Evolutionary conservation across 1,139 yeast species (phyloP), one percentile per base, ranked within the genome.

Genomic region (Nakaseomyces uthaithaninus): DNA sequence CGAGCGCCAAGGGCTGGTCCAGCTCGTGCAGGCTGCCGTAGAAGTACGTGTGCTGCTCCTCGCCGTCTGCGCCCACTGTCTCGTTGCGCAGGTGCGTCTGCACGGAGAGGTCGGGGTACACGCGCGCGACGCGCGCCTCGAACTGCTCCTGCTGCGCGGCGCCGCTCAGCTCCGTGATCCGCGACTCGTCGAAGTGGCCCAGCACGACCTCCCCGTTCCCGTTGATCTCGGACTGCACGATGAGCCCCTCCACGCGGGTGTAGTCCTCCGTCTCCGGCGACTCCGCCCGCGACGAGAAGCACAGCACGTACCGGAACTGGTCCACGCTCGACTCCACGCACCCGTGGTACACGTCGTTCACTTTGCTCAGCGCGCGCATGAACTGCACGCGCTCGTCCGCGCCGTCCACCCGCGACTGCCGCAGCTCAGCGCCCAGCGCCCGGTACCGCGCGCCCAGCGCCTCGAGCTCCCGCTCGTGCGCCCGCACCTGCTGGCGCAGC

Each of bases 1-100:
- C 61, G 15, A 78, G 60, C 9, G 59, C 63, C 30, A 72, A 48
- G 8, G 64, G 64, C 42, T 54, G 60, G 33, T 55, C 61, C 14
- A 55, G 45, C 11, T 54, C 51, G 12, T 53, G 51, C 16, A 62
- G 42, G 24, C 57, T 51, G 27, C 55, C 57, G 35, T 56, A 46
- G 12, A 56, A 41, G 37, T 51, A 45, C n/a, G 49, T 47, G 3
- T 51, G 47, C n/a, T 55, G 57, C 15, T 57, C 46, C 17, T 45
- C 50, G 2, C 33, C 22, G 16, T 12, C 17, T 22, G 6, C 11
- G 22, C 22, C 7, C 10, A 9, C 4, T 16, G 25, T 34, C n/a
- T 24, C 30, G 37, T 24, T 34, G 15, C 37, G 30, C 20, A 24
- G 12, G 23, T 25, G 33, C n/a, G 22, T 11, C 22, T 16, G 18